Base-by-base conservation (phyloP, 2,329 filamentous ascomycete species). In the Aspergillus oerlinghausenensis region DNA sequence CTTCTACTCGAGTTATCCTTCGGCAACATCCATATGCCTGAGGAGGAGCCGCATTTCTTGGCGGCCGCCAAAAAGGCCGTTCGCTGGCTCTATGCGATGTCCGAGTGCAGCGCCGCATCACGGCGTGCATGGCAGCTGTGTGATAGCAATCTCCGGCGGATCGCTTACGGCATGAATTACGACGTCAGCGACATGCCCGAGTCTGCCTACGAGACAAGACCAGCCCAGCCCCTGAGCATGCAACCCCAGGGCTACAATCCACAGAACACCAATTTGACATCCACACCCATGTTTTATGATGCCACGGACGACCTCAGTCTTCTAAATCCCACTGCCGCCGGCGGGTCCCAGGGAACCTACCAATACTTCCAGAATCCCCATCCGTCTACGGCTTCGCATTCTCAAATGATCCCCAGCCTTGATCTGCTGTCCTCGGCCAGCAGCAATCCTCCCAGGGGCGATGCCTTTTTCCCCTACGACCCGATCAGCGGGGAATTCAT, bases 1-100 rank as follows among this genome's bases (percentile, higher is more conserved):
- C 66, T 79, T 28, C 71, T 79, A 50, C 71, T 79, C n/a, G 77
- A 79, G 61, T 65, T 79, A 5, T 74, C 76, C 11, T 78, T 78
- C 50, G 71, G 73, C 23, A 69, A 66, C 49, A 70, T 77, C n/a
- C 77, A 78, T 59, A 72, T 73, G 62, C 76, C 77, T 5, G 67
- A 73, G 11, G 67, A 73, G 28, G 75, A 76, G 49, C 62, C 63
- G 5, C 62, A 63, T 8, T 72, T 75, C n/a, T 57, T 79, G 5
- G 49, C 59, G 1, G 58, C 70, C 1, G 59, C 73, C 10, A 79
- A 78, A 56, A 78, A 78, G 57, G 72, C 69, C 8, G 67, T 75
- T 21, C 68, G 71, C 32, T 79, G 77, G 77, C 70, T 79, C 11
- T 71, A 73, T 52, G 65, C 70, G 29, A 73, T 79, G 67, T 70